Base-by-base conservation (phyloP, 441 rosid genomes). In the Gossypium schwendimanii region DNA sequence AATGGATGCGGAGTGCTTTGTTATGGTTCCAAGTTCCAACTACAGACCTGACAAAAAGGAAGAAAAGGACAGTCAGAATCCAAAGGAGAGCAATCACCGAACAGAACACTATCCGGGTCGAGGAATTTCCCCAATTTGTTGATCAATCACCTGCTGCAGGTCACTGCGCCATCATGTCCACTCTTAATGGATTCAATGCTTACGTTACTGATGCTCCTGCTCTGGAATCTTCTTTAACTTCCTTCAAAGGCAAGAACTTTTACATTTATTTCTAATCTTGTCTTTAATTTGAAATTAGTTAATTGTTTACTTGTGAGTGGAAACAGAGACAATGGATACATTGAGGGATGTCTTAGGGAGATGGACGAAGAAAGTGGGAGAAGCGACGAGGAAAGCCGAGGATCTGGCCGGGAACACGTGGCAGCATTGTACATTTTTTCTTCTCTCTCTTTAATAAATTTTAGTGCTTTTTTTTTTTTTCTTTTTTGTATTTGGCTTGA, bases 361-460 rank as follows among this genome's bases (percentile, higher is more conserved):
- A 71, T 93, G 94, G 93, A 86, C 94, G 21, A 91, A 76, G 80
- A 91, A 28, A 78, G 89, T 87, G 26, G 91, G 89, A 45, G 98
- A 93, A 79, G 90, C 92, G 7, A 85, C 91, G 0, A 90, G 60
- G 84, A 93, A 86, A 77, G 95, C 98, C 1, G 97, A 93, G 86
- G 91, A 87, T 75, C 87, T 93, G 53, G 97, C 96, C n/a, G 97
- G 96, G 2, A 93, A 91, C 81, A 89, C 97, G 1, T 93, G 97
- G 97, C 98, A 93, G 77, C 98, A 90, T 74, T 60, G 94, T 93
- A 74, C 82, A 91, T 70, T 24, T 55, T 11, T 47, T 44, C 5
- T 28, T 4, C 9, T 20, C 20, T 17, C 69, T 45, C 54, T 49
- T 5, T 3, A 55, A 36, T 9, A 20, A 20, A 8, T 8, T 70